Percentiles rank a stretch among this genome's conserved stretches.
Conservation (phyloP, 2,329 filamentous ascomycete species). For the Paraconiothyrium sp. region DNA sequence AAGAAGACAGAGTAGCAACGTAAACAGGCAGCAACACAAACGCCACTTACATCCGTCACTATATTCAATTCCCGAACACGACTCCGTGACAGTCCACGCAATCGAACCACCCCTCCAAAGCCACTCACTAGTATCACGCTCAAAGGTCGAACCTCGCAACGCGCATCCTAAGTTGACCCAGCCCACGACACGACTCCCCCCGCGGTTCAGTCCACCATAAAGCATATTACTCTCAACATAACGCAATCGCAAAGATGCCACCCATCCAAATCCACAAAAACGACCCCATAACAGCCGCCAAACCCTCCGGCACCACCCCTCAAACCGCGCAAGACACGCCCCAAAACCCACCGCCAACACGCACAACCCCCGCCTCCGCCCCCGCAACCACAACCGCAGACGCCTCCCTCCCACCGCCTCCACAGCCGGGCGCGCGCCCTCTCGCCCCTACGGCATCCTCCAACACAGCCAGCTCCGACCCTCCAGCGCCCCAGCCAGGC, state of each 20-base stretch:
- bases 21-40: slow-evolving; percentile 34
- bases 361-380: slow-evolving; percentile 38
- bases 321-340: slow-evolving; percentile 43
- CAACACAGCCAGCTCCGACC: slow-evolving; percentile 13
- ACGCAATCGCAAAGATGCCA: slow-evolving; percentile 47
- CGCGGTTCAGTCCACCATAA: not conserved
- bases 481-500: slow-evolving; percentile 52
- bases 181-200: not conserved
- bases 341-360: slow-evolving; percentile 45
- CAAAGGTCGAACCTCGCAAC: not conserved
- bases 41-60: not conserved
- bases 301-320: slow-evolving; percentile 48
- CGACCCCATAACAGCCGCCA: slow-evolving; percentile 54
- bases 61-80: not conserved
- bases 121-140: not conserved
- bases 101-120: not conserved
- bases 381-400: slow-evolving; percentile 44
- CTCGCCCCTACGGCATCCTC: slow-evolving; percentile 30
- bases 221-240: not conserved
- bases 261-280: slow-evolving; percentile 59
- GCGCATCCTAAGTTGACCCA: not conserved
- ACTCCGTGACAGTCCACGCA: not conserved
- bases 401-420: slow-evolving; percentile 40
- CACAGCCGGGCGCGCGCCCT: slow-evolving; percentile 54
- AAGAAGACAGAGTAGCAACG: slow-evolving; percentile 30